These are phyloP conservation scores for Euphorbia pulcherrima DNA, from an alignment of 345 rosid genomes.

Conservation along the genomic window DNA sequence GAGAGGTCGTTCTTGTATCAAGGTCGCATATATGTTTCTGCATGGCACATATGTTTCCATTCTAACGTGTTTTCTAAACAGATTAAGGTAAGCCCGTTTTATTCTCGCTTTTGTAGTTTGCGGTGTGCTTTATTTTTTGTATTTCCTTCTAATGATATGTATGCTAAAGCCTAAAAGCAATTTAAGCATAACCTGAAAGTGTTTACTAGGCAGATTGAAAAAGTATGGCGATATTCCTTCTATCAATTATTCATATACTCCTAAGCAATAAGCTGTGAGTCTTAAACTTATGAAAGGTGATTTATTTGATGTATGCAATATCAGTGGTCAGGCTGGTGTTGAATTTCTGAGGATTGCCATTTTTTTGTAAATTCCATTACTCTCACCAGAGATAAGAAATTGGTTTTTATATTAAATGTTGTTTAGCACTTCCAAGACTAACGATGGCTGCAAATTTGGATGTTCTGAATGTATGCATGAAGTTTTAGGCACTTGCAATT, in stretches of 20 bases:
- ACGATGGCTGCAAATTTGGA: neutral
- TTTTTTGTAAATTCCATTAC: neutral
- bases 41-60: conserved; percentile 99
- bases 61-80: conserved; percentile 98
- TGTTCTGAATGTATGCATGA: neutral
- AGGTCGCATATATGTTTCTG: conserved; percentile 95
- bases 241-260: neutral
- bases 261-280: neutral
- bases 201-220: neutral
- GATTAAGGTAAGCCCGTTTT: conserved; percentile 67
- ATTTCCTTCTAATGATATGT: neutral
- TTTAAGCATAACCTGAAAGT: neutral
- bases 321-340: neutral
- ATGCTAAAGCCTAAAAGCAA: neutral
- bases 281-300: neutral
- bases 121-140: neutral
- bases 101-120: neutral
- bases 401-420: neutral
- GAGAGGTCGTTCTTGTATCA: conserved; percentile 98
- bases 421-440: neutral
- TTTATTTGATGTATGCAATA: conserved; percentile 1
- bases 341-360: neutral
- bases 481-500: neutral
- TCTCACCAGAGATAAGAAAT: neutral
- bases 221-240: neutral